Conservation (phyloP, 169 alveolate species). For the Eimeria praecox region DNA sequence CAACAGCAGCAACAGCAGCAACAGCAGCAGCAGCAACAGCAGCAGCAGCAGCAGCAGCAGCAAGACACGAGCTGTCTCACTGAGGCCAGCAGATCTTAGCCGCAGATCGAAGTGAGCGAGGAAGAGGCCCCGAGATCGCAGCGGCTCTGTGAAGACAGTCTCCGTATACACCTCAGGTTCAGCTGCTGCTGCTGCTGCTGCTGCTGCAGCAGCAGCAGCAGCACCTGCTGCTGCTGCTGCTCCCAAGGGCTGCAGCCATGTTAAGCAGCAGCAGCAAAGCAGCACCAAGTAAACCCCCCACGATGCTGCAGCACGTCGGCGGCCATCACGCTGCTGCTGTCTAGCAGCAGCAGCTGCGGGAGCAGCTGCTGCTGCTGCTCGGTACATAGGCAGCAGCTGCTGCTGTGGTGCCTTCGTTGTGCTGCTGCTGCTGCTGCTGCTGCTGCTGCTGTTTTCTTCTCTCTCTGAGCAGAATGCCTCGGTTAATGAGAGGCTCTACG, state of each 20-base stretch:
- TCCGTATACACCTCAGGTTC: conserved; percentile 13
- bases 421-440: not conserved
- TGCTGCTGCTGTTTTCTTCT: not conserved
- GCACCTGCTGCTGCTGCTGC: conserved; percentile 37
- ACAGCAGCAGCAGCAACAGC: not conserved
- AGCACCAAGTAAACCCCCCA: conserved; percentile 13
- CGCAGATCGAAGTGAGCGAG: conserved; percentile 25
- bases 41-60: conserved; percentile 16
- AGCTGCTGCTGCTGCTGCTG: not conserved
- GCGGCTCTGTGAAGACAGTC: conserved; percentile 34
- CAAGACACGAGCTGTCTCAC: conserved; percentile 1
- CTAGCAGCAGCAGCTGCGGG: not conserved
- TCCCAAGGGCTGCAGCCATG: not conserved
- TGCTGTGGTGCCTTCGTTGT: not conserved
- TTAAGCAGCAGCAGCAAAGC: conserved; percentile 27
- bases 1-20: not conserved
- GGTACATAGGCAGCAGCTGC: conserved; percentile 44
- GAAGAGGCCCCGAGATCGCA: conserved; percentile 26
- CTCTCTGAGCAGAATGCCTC: not conserved
- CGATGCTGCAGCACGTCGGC: not conserved
- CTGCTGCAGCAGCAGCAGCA: not conserved
- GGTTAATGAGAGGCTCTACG: not conserved
- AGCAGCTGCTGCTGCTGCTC: not conserved
- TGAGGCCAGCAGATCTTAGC: not conserved
- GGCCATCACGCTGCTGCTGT: not conserved